Evolutionary conservation across 805 yeast genomes (phyloP), one percentile per base, ranked within the genome.

Genomic region (Suhomyces emberorum): DNA sequence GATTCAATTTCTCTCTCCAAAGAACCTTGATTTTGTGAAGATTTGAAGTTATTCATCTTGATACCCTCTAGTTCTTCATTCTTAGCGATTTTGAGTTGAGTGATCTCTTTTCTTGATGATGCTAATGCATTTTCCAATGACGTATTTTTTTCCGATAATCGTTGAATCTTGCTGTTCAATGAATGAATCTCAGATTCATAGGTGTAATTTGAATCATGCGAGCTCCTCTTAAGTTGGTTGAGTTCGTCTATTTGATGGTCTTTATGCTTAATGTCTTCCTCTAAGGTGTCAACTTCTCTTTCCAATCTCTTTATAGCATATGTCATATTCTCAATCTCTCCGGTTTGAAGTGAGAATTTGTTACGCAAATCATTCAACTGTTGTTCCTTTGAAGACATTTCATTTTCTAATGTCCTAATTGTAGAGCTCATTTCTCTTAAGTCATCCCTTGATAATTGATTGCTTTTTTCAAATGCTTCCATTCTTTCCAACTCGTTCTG

Each of bases 161-260:
- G 39, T 6, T 31, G 26, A 34, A 60, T 63, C 17, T 42, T 54
- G 4, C 19, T 30, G 14, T 46, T 49, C 23, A 58, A 42, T 1
- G 41, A 21, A 7, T 58, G 55, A 18, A 59, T 47, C 34, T 60
- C 62, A 2, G 48, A 29, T 37, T 54, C 52, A 38, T 52, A 55
- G 24, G 50, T 41, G 9, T 44, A 26, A 16, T 46, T 41, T 32
- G 44, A 37, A 8, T 44, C 39, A 4, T 40, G 44, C 6, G 41
- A 32, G 11, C 40, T 42, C 10, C 52, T 44, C 48, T 15, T 45
- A 47, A 36, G 51, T 9, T 28, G 18, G 20, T 28, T 19, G 10
- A 41, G 22, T 28, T 38, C 41, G 15, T 30, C 31, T 9, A 41
- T 26, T 14, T 38, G 35, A 15, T 41, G 35, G 19, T 37, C 35